phyloP scores from a whole-genome alignment of 139 green algal species.

The Zygnema cylindricum region DNA sequence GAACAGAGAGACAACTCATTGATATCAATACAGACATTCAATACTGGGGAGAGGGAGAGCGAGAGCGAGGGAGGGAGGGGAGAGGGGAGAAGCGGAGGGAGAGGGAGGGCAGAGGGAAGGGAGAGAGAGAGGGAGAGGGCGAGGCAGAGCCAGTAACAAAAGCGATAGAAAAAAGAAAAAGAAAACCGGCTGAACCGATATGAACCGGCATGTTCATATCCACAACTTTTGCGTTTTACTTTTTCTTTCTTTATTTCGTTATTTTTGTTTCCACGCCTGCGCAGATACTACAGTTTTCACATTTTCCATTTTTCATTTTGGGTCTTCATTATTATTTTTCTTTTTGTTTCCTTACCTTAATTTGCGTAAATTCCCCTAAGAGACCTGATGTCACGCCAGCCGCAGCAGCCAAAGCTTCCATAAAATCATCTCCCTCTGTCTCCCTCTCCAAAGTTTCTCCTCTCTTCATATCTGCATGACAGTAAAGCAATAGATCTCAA shows the following conservation, averaged over 20 bases:
- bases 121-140: not conserved
- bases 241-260: not conserved
- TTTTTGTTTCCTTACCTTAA: too few species aligned
- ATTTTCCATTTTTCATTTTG: not conserved
- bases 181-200: not conserved
- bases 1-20: too few species aligned
- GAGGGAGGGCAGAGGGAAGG: not conserved
- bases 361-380: too few species aligned
- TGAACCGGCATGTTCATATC: not conserved
- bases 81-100: not conserved
- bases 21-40: too few species aligned
- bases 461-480: not conserved
- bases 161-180: not conserved
- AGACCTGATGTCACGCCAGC: too few species aligned
- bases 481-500: too few species aligned
- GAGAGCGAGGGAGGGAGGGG: not conserved
- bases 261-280: not conserved
- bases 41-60: not conserved
- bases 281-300: not conserved
- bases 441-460: not conserved
- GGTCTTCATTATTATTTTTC: not conserved
- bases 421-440: not conserved
- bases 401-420: too few species aligned
- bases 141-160: too few species aligned
- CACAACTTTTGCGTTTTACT: not conserved